Evolutionary conservation across 164 flowering plant species (phyloP), one percentile per base, ranked within the genome.

Genomic region (Amborella trichopoda): DNA sequence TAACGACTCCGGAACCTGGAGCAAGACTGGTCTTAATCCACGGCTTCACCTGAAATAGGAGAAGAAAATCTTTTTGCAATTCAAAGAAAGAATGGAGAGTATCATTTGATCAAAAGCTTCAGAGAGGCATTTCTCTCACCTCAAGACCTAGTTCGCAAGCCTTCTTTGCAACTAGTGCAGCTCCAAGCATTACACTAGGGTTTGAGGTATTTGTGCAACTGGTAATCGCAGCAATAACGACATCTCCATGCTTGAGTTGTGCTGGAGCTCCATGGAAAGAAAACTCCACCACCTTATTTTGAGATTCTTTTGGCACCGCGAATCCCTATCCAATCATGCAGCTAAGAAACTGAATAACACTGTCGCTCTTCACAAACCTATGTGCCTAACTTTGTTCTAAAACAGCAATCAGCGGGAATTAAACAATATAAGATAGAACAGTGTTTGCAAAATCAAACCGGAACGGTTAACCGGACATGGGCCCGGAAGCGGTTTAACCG

Each of bases 141-240:
- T 83, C 71, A 58, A 86, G 55, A 50, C 96, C 93, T 14, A 78
- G 50, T 43, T 86, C 93, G 64, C 77, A 76, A 24, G 96, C 96
- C 50, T 86, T 86, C 62, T 83, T 86, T 1, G 90, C 93, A 50
- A 86, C 93, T 61, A 86, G 66, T 54, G 71, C 96, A 70, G 93
- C 96, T 26, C 87, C 96, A 62, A 86, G 79, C 96, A 83, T 80
- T 20, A 86, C 96, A 68, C 84, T 86, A 20, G 93, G 93, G 52
- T 86, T 86, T 38, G 96, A 86, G 34, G 93, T 86, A 54, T 86
- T 86, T 20, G 96, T 83, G 62, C 93, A 86, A 58, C 96, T 86
- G 41, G 96, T 83, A 47, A 86, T 86, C 25, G 95, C 95, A 23
- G 93, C 95, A 46, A 86, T 86, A 22, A 86, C 93, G 56, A 82